phyloP scores from a whole-genome alignment of 495 filamentous ascomycete species.

The Tetracladium marchalianum region DNA sequence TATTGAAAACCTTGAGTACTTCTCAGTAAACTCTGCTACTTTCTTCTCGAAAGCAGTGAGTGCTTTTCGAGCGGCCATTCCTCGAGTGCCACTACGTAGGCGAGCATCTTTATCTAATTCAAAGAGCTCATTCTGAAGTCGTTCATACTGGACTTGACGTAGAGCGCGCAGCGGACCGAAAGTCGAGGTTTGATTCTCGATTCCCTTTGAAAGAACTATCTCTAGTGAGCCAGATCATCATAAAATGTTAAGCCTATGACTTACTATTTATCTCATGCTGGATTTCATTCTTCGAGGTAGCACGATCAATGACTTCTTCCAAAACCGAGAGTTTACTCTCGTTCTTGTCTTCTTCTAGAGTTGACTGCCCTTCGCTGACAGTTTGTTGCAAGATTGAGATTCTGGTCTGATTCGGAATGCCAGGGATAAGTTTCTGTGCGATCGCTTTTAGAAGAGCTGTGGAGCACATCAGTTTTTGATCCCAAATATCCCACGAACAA shows the following conservation, averaged over 20 bases:
- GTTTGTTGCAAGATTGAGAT: conserved; percentile 70
- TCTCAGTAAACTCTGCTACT: conserved; percentile 40
- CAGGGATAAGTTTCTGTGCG: conserved; percentile 68
- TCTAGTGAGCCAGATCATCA: not conserved
- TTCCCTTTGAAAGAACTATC: conserved; percentile 33
- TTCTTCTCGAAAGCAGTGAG: conserved; percentile 54
- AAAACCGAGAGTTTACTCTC: conserved; percentile 38
- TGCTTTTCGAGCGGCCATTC: conserved; percentile 61
- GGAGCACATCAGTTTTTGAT: conserved; percentile 3
- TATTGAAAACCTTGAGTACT: conserved; percentile 7
- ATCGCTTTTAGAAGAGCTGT: conserved; percentile 63
- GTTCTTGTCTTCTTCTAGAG: conserved; percentile 1
- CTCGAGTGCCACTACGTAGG: conserved; percentile 61
- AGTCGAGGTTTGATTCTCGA: conserved; percentile 37
- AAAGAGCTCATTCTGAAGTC: conserved; percentile 50
- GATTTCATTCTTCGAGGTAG: conserved; percentile 48
- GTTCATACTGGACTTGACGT: conserved; percentile 47
- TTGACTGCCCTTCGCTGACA: conserved; percentile 3
- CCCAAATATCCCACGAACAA: not conserved
- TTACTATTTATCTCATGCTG: conserved; percentile 47
- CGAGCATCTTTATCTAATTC: conserved; percentile 62
- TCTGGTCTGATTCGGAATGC: conserved; percentile 57
- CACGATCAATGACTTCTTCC: conserved; percentile 57
- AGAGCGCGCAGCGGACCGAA: conserved; percentile 45
- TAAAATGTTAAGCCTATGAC: conserved; percentile 6